Evolutionary conservation across 2,329 filamentous ascomycete species (phyloP), one percentile per base, ranked within the genome.

Genomic region (Nothophaeocryptopus gaeumannii): DNA sequence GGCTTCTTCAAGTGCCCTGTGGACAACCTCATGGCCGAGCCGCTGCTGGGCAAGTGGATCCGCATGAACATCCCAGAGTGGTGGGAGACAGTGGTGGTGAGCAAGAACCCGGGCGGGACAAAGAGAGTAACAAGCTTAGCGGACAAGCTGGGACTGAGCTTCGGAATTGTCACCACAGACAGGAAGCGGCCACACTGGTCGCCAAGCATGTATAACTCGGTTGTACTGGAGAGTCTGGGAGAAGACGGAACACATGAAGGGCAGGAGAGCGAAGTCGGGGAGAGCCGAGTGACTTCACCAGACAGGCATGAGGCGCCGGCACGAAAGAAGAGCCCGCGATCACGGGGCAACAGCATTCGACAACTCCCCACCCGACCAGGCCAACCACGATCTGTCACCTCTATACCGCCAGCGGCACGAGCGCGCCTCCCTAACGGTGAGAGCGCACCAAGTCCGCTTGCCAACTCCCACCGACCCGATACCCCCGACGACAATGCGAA

Each of bases 1-100:
- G 93, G 93, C 51, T 99, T 99, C 75, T 99, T 99, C 79, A 88
- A 88, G 66, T 96, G 92, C 62, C 93, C 93, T 0, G 92, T 99
- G 53, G 93, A 99, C 72, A 97, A 99, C 67, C 84, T 99, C 45
- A 89, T 96, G 63, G 93, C 93, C 44, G 93, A 99, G 70, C 92
- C 93, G 12, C 80, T 97, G 56, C 89, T 99, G 64, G 90, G 92
- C 46, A 87, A 89, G 62, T 99, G 93, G 93, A 95, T 99, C 63
- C 85, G 86, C 53, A 83, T 86, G 69, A 93, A 96, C 66, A 86
- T 99, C 34, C 78, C 82, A 11, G 83, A 87, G 58, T 99, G 93
- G 93, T 83, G 79, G 55, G 86, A 96, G 60, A 90, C 89, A 8
- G 93, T 99, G 5, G 91, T 96, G 12, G 93, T 99, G 15, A 97